A percentile compares a stretch with the other conserved stretches of the same genome.
Conservation (phyloP, 352 stramenopile genomes). For the Thalassiosira livingstoniorum region DNA sequence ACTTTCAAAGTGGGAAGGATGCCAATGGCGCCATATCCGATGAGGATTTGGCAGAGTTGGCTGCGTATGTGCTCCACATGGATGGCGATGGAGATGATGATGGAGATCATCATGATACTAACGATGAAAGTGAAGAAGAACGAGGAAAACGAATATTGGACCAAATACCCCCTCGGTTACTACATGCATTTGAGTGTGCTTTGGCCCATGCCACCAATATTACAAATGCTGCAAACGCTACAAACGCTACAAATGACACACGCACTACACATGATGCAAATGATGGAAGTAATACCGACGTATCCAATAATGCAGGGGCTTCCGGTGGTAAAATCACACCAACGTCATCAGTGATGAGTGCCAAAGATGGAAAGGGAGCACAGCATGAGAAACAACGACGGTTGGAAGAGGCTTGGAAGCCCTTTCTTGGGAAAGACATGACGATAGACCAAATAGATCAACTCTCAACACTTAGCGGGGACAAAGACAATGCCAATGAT, state of each 20-base stretch:
- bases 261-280: too few species aligned
- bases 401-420: conserved; percentile 10
- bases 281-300: too few species aligned
- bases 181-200: conserved; percentile 28
- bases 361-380: background rate
- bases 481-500: conserved; percentile 2
- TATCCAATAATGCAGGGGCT: too few species aligned
- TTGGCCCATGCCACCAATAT: conserved; percentile 15
- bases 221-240: background rate
- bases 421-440: background rate
- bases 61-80: conserved; percentile 25
- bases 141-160: conserved; percentile 2
- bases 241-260: too few species aligned
- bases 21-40: conserved; percentile 17
- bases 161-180: conserved; percentile 22
- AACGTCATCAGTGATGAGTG: too few species aligned
- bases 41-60: conserved; percentile 36
- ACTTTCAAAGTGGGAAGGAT: background rate
- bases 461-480: too few species aligned
- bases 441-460: background rate
- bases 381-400: background rate
- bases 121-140: background rate
- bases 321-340: too few species aligned
- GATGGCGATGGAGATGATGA: conserved; percentile 20
- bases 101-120: background rate